Conservation (phyloP, 1,139 yeast genomes). For the Groenewaldozyma sp. region DNA sequence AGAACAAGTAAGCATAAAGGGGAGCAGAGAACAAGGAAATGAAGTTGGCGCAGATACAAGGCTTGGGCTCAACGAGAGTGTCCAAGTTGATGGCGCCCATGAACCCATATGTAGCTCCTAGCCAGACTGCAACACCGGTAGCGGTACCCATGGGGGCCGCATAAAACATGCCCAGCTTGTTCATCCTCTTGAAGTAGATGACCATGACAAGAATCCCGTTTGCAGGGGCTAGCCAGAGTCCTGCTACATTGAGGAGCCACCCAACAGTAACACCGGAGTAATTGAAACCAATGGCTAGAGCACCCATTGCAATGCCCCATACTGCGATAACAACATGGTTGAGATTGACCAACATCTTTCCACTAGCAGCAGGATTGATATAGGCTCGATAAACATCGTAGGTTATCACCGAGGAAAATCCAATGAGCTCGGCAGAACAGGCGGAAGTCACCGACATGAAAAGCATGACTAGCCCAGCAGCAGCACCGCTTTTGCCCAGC, state of each 20-base stretch:
- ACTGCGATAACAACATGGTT: slow-evolving; percentile 55
- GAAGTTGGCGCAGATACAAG: slow-evolving; percentile 77
- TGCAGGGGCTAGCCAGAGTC: slow-evolving; percentile 63
- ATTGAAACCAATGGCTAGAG: slow-evolving; percentile 65
- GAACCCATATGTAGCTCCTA: slow-evolving; percentile 31
- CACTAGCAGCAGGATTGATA: slow-evolving; percentile 64
- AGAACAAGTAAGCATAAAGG: slow-evolving; percentile 54
- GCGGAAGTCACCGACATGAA: slow-evolving; percentile 65
- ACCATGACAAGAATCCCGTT: slow-evolving; percentile 68
- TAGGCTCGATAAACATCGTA: slow-evolving; percentile 75
- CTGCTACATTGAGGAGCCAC: slow-evolving; percentile 76
- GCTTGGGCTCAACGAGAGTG: slow-evolving; percentile 62
- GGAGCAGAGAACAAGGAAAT: slow-evolving; percentile 67
- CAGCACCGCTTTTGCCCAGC: slow-evolving; percentile 79
- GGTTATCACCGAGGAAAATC: slow-evolving; percentile 73
- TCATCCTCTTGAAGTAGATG: slow-evolving; percentile 56
- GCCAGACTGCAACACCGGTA: slow-evolving; percentile 39
- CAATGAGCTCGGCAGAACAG: slow-evolving; percentile 64
- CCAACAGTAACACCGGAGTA: slow-evolving; percentile 81
- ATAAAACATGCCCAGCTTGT: slow-evolving; percentile 34
- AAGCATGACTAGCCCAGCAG: slow-evolving; percentile 59
- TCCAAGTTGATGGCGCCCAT: slow-evolving; percentile 31
- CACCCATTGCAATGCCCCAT: slow-evolving; percentile 66
- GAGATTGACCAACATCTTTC: slow-evolving; percentile 54
- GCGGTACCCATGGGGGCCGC: slow-evolving; percentile 40